Conservation (phyloP, 257 asterid species). For the Solanum chilense region DNA sequence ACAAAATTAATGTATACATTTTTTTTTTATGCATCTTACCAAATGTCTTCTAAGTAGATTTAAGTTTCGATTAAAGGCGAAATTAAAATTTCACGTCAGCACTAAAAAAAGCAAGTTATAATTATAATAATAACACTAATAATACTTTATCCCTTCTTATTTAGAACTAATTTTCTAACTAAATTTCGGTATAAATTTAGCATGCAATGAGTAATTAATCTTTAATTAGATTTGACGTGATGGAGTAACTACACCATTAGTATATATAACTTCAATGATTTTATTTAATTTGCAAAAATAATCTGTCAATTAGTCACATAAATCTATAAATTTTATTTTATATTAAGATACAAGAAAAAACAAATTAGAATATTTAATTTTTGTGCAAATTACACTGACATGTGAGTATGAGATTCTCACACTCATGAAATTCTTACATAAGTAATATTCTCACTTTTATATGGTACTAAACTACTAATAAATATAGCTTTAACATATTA, state of each 20-base stretch:
- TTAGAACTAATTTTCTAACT: not conserved
- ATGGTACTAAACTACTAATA: no score
- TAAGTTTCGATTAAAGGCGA: no score
- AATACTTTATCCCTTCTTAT: not conserved
- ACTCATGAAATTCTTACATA: not conserved
- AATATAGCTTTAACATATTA: no score
- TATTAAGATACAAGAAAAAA: not conserved
- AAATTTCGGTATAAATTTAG: not conserved
- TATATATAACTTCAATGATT: not conserved
- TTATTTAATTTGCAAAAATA: not conserved
- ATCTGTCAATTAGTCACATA: not conserved
- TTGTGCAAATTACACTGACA: not conserved
- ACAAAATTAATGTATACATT: no score
- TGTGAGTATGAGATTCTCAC: constrained; percentile 1
- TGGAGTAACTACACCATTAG: not conserved
- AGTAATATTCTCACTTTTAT: not conserved
- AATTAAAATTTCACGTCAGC: not conserved
- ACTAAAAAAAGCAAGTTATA: constrained; percentile 14
- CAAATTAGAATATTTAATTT: constrained; percentile 39
- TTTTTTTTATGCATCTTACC: no score
- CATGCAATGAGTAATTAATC: not conserved
- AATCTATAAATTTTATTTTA: no score
- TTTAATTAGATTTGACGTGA: not conserved
- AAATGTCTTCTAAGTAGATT: no score
- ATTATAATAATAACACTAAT: not conserved